phyloP scores from a whole-genome alignment of 73 alveolate species.

The Symbiodinium pilosum region DNA sequence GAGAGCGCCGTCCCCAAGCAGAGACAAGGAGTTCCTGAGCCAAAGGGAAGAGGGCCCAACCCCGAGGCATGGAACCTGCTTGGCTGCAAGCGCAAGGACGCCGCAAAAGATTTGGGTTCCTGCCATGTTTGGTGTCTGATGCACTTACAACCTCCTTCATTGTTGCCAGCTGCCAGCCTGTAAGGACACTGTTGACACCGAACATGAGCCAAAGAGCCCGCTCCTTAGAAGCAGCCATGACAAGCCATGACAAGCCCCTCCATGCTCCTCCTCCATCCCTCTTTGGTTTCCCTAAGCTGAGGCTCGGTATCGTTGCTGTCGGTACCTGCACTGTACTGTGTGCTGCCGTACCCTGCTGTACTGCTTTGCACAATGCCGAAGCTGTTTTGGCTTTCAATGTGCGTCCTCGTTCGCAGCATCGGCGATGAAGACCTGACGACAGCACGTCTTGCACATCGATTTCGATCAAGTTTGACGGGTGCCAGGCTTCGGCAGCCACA shows the following conservation, averaged over 20 bases:
- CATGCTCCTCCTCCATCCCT: too few species aligned
- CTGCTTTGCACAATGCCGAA: too few species aligned
- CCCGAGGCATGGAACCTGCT: neutral
- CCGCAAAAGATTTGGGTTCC: conserved; percentile 40
- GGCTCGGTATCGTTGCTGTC: conserved; percentile 1
- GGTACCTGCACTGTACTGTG: neutral
- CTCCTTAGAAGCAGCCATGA: too few species aligned
- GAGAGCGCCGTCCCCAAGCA: conserved; percentile 51
- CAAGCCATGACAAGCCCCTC: too few species aligned
- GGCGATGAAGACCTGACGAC: too few species aligned
- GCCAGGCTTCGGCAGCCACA: too few species aligned
- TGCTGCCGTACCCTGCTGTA: too few species aligned
- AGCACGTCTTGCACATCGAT: too few species aligned
- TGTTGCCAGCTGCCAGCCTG: conserved; percentile 19
- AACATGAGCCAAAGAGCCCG: conserved; percentile 55
- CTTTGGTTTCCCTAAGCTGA: too few species aligned
- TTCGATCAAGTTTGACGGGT: too few species aligned
- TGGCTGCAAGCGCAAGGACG: conserved; percentile 4
- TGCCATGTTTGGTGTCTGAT: neutral
- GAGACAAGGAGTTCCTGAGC: conserved; percentile 42
- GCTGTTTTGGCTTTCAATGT: too few species aligned
- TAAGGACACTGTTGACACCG: conserved; percentile 54
- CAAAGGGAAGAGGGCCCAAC: too few species aligned
- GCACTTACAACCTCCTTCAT: neutral
- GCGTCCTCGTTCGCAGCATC: neutral